These are phyloP conservation scores for Sicyos baderoa DNA, from an alignment of 306 rosid species.

Conservation along the genomic window DNA sequence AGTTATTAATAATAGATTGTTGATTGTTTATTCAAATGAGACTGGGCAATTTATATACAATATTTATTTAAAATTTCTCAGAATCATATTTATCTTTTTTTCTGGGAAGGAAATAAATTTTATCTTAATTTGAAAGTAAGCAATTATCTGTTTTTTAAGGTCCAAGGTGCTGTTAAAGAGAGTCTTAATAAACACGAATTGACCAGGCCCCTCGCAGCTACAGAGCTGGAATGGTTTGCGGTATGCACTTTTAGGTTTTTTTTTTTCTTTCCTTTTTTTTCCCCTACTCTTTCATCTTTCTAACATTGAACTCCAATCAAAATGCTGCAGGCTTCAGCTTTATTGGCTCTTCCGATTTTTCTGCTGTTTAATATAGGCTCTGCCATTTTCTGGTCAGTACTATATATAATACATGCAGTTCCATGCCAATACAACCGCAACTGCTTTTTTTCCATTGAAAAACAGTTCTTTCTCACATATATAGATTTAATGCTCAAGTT, in stretches of 20 bases:
- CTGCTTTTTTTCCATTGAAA: neutral
- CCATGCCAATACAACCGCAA: neutral
- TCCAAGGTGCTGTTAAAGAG: slow-evolving; percentile 64
- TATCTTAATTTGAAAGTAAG: neutral
- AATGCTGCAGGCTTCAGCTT: slow-evolving; percentile 81
- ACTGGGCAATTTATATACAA: neutral
- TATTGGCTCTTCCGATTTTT: slow-evolving; percentile 75
- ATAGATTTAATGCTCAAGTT: neutral
- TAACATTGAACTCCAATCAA: neutral
- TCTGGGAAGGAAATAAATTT: neutral
- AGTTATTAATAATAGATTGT: neutral
- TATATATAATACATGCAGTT: neutral
- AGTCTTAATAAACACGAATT: slow-evolving; percentile 64
- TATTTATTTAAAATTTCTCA: neutral
- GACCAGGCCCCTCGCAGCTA: slow-evolving; percentile 72
- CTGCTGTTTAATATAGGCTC: slow-evolving; percentile 58
- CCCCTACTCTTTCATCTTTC: slow-evolving; percentile 19
- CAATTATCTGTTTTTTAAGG: slow-evolving; percentile 38
- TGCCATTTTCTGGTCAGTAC: slow-evolving; percentile 59
- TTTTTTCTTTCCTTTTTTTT: neutral
- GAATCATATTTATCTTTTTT: neutral
- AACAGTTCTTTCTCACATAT: neutral
- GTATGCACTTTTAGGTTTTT: slow-evolving; percentile 32
- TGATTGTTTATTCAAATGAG: neutral
- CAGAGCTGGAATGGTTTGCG: slow-evolving; percentile 94